Percentiles rank a stretch among this genome's conserved stretches.
Conservation (phyloP, 2,329 filamentous ascomycete genomes). For the Penicillium frequentans region DNA sequence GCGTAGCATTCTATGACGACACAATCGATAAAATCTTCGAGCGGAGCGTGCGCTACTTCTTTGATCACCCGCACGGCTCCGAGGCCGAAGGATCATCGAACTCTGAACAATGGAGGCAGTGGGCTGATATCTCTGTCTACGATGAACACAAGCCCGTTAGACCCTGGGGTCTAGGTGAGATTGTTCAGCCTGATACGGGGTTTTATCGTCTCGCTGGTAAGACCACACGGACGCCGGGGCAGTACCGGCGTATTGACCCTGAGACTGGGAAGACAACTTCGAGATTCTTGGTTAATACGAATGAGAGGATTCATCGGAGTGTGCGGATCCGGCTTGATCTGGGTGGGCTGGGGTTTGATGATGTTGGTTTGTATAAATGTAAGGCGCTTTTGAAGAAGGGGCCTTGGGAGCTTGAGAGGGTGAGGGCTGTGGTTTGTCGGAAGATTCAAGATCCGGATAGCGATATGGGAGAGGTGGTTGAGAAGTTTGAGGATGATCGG, state of each 20-base stretch:
- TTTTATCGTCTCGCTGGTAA: conserved; percentile 16
- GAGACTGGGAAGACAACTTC: conserved; percentile 5
- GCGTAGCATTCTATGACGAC: conserved; percentile 14
- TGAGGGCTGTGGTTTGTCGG: conserved; percentile 7
- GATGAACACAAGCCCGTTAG: conserved; percentile 17
- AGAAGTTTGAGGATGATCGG: conserved; percentile 8
- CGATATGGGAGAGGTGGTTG: conserved; percentile 5
- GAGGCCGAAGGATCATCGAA: not conserved
- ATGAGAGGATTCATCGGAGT: conserved; percentile 19
- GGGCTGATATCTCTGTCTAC: conserved; percentile 13
- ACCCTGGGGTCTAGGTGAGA: conserved; percentile 19
- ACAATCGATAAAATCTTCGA: conserved; percentile 14
- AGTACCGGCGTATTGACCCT: conserved; percentile 14
- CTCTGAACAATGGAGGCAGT: conserved; percentile 1
- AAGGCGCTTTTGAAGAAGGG: conserved; percentile 16
- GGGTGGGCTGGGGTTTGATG: conserved; percentile 16
- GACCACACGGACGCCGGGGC: conserved; percentile 18
- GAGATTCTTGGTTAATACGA: conserved; percentile 11
- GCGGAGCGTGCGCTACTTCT: conserved; percentile 15
- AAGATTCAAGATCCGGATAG: conserved; percentile 1
- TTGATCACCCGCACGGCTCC: conserved; percentile 1
- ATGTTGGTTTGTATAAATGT: conserved; percentile 15
- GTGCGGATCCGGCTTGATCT: conserved; percentile 18
- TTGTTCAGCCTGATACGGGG: conserved; percentile 14
- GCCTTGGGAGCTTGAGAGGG: conserved; percentile 13